Base-by-base conservation (phyloP, 139 green algal genomes). In the Ulvella scutata region DNA sequence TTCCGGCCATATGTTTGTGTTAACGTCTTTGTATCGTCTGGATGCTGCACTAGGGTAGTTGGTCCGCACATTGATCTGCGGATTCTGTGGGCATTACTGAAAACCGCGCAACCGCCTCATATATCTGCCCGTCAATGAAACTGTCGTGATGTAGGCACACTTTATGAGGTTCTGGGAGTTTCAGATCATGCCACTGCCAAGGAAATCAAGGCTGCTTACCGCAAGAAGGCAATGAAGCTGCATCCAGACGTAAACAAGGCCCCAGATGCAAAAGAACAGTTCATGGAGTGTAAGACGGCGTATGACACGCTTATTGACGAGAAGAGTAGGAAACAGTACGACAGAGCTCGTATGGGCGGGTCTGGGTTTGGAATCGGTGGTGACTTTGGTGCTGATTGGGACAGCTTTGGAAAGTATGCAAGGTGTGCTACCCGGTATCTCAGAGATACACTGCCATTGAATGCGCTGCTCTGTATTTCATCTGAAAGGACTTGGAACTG, bases 171-270 rank as follows among this genome's bases (percentile, higher is more conserved):
- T 3, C 76, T 96, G 33, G 88, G 83, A 9, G 81, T 96, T 0
- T 1, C 61, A 0, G 61, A 73, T 4, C 39, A 36, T 0, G 88
- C 89, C 26, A 82, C 76, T 23, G 43, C 76, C 3, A 85, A 87
- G 4, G 84, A 90, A 2, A 84, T 96, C 39, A 96, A 95, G 77
- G 76, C 81, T 4, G 90, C 91, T 3, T 97, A 90, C 75, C 82
- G 87, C 26, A 90, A 92, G 73, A 83, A 86, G 4, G 91, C 91
- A 4, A 78, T 96, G 31, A 92, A 96, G 78, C 82, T 95, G 26
- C 91, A 97, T 73, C 91, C 91, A 43, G 87, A 96, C 51, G 90
- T 94, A 17, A 93, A 95, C 73, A 91, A 89, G 60, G 87, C 85
- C 74, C 75, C 86, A 0, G 83, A 92, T 78, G 88, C 88, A 0